phyloP scores from a whole-genome alignment of 352 stramenopile species.

The Phytophthora palmivora region DNA sequence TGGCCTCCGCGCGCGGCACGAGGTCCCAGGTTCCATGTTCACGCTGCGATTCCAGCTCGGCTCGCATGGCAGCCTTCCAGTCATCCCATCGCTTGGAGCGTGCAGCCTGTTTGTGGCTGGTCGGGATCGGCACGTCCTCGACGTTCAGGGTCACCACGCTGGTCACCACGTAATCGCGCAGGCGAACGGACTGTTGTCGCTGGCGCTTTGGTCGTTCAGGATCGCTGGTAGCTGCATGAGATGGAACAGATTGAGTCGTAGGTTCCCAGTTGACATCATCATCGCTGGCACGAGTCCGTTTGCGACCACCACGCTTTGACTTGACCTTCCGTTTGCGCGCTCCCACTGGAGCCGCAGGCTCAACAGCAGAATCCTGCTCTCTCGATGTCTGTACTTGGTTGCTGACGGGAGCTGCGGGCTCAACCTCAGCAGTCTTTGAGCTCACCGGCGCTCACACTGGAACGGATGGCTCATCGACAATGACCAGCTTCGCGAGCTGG shows the following conservation, averaged over 20 bases:
- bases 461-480: neutral
- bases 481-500: constrained; percentile 1
- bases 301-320: neutral
- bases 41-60: constrained; percentile 11
- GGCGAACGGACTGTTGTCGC: neutral
- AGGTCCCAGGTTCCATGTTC: constrained; percentile 2
- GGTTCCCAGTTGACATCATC: constrained; percentile 1
- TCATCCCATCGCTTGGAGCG: neutral
- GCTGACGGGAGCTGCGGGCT: too few relatives aligned
- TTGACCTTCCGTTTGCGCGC: neutral
- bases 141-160: neutral
- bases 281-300: neutral
- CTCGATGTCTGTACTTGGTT: too few relatives aligned
- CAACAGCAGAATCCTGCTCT: too few relatives aligned
- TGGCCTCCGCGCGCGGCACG: neutral
- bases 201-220: too few relatives aligned
- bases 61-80: constrained; percentile 11
- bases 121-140: constrained; percentile 3
- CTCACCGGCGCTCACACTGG: neutral
- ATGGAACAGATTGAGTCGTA: too few relatives aligned
- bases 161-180: constrained; percentile 6
- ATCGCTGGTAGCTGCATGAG: too few relatives aligned
- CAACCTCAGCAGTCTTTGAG: too few relatives aligned
- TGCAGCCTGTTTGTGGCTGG: constrained; percentile 13
- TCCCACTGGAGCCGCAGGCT: constrained; percentile 4